These are phyloP conservation scores for Apiospora arundinis DNA, from an alignment of 2,329 filamentous ascomycete genomes.

Conservation along the genomic window DNA sequence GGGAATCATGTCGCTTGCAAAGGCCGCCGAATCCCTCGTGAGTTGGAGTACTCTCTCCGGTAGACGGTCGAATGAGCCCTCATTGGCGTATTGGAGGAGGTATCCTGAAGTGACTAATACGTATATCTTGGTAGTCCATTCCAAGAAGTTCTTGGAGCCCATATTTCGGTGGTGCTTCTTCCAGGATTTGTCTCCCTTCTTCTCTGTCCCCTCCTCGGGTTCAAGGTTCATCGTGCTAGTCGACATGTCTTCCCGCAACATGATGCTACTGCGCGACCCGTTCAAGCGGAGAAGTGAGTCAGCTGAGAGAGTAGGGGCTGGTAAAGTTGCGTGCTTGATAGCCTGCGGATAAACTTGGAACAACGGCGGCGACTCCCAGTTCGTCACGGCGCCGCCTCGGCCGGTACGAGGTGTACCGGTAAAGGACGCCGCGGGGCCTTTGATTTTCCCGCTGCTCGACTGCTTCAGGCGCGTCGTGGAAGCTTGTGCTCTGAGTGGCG, in stretches of 20 bases:
- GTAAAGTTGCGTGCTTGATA: constrained; percentile 74
- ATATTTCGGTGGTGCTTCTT: constrained; percentile 55
- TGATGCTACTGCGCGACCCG: constrained; percentile 54
- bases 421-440: constrained; percentile 21
- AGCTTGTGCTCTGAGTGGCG: constrained; percentile 23
- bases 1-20: constrained; percentile 80
- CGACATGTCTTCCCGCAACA: constrained; percentile 42
- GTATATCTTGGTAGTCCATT: constrained; percentile 76
- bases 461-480: constrained; percentile 26
- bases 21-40: constrained; percentile 77
- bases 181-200: constrained; percentile 49
- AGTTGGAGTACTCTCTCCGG: constrained; percentile 78
- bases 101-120: constrained; percentile 74
- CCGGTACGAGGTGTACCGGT: constrained; percentile 2
- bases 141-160: constrained; percentile 53
- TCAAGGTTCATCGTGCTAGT: constrained; percentile 34
- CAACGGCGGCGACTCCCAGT: constrained; percentile 74
- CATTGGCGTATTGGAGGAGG: constrained; percentile 75
- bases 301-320: constrained; percentile 69
- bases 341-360: constrained; percentile 89
- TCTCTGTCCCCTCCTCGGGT: constrained; percentile 38
- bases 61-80: constrained; percentile 72
- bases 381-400: not conserved
- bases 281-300: constrained; percentile 72
- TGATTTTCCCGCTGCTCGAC: constrained; percentile 27